Conservation (phyloP, 805 yeast species). For the Wickerhamiella kurtzmanii region DNA sequence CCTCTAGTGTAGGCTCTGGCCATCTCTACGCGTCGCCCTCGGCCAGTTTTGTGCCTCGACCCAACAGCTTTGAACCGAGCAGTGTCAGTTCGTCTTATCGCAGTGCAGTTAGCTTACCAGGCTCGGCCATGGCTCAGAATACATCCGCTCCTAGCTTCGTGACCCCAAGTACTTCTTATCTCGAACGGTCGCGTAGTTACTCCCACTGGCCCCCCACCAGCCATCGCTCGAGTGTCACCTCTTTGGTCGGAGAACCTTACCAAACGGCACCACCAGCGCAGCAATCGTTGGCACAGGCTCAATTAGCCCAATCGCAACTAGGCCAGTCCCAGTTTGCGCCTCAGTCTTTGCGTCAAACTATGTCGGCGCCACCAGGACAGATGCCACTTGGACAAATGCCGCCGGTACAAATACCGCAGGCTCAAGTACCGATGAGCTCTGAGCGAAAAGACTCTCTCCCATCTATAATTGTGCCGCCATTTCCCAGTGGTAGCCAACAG, state of each 20-base stretch:
- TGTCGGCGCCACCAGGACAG: neutral
- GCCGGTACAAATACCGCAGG: no score
- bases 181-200: constrained; percentile 13
- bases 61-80: constrained; percentile 2
- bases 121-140: neutral
- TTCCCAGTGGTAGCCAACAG: neutral
- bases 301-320: neutral
- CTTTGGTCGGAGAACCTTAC: no score
- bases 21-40: neutral
- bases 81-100: neutral
- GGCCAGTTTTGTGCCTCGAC: neutral
- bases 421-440: no score
- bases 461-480: neutral
- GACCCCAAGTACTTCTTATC: neutral
- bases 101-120: neutral
- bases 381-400: neutral
- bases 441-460: neutral
- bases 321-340: no score
- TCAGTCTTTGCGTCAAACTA: no score
- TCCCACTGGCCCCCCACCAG: constrained; percentile 9
- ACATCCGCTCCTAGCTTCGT: neutral
- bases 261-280: no score
- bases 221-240: constrained; percentile 6
- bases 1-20: neutral
- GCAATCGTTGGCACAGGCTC: neutral